Conservation (phyloP, 202 grass and related monocot species). For the Hordeum pubiflorum region DNA sequence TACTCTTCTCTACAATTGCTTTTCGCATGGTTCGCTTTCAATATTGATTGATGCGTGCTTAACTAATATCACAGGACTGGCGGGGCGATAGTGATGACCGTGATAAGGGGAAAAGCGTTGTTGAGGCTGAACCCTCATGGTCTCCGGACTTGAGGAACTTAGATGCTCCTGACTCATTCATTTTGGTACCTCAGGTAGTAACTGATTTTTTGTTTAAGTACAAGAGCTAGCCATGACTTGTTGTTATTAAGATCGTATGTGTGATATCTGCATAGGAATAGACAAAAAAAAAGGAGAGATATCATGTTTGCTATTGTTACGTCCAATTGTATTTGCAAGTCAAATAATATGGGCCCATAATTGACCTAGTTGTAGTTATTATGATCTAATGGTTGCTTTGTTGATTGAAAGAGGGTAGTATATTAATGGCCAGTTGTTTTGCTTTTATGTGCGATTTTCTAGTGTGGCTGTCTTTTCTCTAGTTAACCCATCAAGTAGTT, state of each 20-base stretch:
- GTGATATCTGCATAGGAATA: too few species aligned
- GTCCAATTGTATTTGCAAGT: neutral
- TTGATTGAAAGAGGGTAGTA: neutral
- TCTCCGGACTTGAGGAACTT: neutral
- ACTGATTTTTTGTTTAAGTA: neutral
- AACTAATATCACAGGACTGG: neutral
- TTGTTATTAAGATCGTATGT: neutral
- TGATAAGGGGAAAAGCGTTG: neutral
- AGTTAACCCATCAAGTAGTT: neutral
- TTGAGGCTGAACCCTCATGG: neutral
- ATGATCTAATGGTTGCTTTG: neutral
- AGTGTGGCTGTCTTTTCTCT: neutral
- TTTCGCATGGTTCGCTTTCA: too few species aligned
- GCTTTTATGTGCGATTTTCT: neutral
- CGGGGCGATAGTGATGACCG: neutral
- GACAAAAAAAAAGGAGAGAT: neutral
- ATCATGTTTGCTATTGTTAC: neutral
- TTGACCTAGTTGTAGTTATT: neutral
- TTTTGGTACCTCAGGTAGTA: neutral
- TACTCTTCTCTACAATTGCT: too few species aligned
- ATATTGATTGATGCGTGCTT: neutral
- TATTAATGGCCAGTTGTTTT: neutral
- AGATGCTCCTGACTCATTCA: neutral
- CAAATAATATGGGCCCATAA: neutral
- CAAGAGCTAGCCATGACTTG: neutral